phyloP scores from a whole-genome alignment of 495 filamentous ascomycete species.

The Aspergillus incahuasiensis region DNA sequence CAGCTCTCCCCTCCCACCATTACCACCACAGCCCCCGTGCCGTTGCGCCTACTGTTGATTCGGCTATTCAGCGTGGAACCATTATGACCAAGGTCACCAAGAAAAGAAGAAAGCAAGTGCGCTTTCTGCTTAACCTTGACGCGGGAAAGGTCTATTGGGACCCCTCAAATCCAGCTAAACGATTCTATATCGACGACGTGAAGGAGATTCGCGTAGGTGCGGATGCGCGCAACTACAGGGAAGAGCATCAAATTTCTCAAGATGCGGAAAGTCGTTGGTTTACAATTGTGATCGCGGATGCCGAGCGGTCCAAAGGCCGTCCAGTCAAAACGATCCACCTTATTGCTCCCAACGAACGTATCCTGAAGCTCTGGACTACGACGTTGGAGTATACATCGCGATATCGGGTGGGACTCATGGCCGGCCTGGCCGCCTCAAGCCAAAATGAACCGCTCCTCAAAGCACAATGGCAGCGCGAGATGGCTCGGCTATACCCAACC shows the following conservation, averaged over 20 bases:
- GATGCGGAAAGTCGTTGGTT: conserved; percentile 69
- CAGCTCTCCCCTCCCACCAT: conserved; percentile 23
- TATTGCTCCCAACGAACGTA: conserved; percentile 63
- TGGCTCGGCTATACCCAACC: conserved; percentile 61
- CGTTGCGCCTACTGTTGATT: conserved; percentile 66
- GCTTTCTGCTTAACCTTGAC: conserved; percentile 72
- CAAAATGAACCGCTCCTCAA: conserved; percentile 73
- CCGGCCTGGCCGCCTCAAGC: conserved; percentile 68
- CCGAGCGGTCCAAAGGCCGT: conserved; percentile 61
- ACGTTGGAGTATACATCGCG: conserved; percentile 75
- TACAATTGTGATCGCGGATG: conserved; percentile 76
- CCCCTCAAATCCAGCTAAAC: conserved; percentile 67
- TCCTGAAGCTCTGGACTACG: conserved; percentile 73
- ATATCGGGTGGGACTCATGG: conserved; percentile 83
- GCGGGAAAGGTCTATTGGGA: conserved; percentile 87
- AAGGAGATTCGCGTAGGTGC: conserved; percentile 78
- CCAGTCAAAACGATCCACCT: conserved; percentile 76
- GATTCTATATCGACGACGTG: conserved; percentile 91
- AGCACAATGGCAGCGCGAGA: conserved; percentile 82
- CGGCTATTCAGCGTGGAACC: conserved; percentile 69
- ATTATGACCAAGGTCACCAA: conserved; percentile 74
- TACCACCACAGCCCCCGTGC: conserved; percentile 38
- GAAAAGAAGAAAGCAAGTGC: conserved; percentile 69
- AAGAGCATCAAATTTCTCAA: conserved; percentile 68
- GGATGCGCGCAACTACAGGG: conserved; percentile 84